A percentile compares a stretch with the other conserved stretches of the same genome.
phyloP scores from a whole-genome alignment of 805 yeast genomes.

The Metschnikowia kunwiensis region DNA sequence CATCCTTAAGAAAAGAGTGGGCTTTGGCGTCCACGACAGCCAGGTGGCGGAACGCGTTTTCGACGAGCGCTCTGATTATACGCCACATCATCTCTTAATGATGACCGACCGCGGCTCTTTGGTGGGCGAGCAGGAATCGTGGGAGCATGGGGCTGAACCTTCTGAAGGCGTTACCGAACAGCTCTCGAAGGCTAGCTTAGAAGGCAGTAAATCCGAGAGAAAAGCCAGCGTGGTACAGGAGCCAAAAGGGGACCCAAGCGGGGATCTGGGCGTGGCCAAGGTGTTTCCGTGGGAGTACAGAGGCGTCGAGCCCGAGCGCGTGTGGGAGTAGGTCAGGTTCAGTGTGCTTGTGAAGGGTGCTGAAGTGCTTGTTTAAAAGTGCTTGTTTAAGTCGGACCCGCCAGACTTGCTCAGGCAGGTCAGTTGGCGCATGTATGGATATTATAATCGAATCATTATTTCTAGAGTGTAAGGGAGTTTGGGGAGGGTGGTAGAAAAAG shows the following conservation, averaged over 20 bases:
- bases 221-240: too few species aligned
- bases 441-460: too few species aligned
- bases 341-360: too few species aligned
- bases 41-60: slow-evolving; percentile 32
- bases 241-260: too few species aligned
- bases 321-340: slow-evolving; percentile 10
- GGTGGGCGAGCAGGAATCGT: too few species aligned
- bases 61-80: slow-evolving; percentile 26
- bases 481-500: too few species aligned
- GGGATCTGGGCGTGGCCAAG: slow-evolving; percentile 2
- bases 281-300: slow-evolving; percentile 41
- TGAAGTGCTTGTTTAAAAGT: too few species aligned
- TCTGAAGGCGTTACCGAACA: neutral
- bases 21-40: slow-evolving; percentile 15
- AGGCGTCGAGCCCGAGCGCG: slow-evolving; percentile 7
- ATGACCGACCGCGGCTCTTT: slow-evolving; percentile 1
- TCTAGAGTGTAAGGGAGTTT: too few species aligned
- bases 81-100: slow-evolving; percentile 26
- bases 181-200: neutral
- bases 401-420: too few species aligned
- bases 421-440: too few species aligned
- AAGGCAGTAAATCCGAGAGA: too few species aligned
- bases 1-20: neutral
- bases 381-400: too few species aligned
- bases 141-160: neutral